A percentile compares a stretch with the other conserved stretches of the same genome.
Evolutionary conservation across 148 eudicot genomes (phyloP).

Genomic region (Spergularia marina): DNA sequence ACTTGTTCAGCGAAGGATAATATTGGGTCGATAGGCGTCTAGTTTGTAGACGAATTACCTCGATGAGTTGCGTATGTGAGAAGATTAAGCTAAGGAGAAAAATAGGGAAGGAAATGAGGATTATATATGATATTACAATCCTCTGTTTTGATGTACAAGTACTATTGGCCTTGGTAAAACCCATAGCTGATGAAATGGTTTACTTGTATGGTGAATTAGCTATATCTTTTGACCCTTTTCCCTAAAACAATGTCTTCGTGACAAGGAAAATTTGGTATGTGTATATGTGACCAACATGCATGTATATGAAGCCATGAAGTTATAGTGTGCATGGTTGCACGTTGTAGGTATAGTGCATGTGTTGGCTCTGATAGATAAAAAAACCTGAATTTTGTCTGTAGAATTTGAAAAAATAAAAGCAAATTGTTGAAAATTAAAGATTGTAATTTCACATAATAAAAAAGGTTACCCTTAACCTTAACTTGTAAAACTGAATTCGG

Average conservation of each 20-base stretch:
- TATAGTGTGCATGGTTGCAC: conserved; percentile 11
- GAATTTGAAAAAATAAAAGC: no score
- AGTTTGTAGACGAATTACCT: conserved; percentile 14
- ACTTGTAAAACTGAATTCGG: no score
- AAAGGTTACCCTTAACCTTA: no score
- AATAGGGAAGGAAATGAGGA: conserved; percentile 24
- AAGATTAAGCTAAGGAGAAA: conserved; percentile 27
- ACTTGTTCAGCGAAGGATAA: neutral
- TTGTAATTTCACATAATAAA: no score
- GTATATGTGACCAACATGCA: conserved; percentile 11
- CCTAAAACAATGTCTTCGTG: neutral
- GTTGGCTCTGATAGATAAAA: no score
- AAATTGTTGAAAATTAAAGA: no score
- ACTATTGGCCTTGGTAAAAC: conserved; percentile 12
- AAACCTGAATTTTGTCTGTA: no score
- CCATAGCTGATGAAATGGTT: conserved; percentile 23
- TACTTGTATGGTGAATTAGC: conserved; percentile 6
- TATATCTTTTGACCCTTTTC: neutral
- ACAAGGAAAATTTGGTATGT: conserved; percentile 6
- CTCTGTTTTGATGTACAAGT: conserved; percentile 10
- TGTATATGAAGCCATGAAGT: neutral
- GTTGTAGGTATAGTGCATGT: neutral
- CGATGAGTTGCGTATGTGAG: conserved; percentile 16
- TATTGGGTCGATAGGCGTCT: neutral
- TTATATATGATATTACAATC: conserved; percentile 23